Evolutionary conservation across 2,329 filamentous ascomycete genomes (phyloP).

Genomic region (Aspergillus fructus): DNA sequence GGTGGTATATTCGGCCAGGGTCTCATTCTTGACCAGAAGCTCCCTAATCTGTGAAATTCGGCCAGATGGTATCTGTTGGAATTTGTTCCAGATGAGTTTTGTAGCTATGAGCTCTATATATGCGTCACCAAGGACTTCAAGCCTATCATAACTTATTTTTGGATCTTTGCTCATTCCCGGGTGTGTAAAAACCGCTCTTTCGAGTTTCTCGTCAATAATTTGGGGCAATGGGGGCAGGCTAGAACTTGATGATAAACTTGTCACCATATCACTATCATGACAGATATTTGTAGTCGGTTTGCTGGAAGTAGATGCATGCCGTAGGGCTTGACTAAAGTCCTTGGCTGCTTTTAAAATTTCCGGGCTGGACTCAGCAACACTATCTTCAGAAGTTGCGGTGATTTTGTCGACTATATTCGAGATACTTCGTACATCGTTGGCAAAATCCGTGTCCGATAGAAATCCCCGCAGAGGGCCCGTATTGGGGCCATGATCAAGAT

Average conservation of each 20-base stretch:
- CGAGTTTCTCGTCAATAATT: conserved; percentile 60
- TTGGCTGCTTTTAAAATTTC: neutral
- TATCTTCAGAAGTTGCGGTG: neutral
- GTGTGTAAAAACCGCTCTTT: conserved; percentile 67
- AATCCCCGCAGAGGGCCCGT: neutral
- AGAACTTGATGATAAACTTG: neutral
- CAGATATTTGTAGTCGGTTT: neutral
- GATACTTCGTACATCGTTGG: neutral
- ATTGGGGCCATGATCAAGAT: neutral
- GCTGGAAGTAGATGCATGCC: neutral
- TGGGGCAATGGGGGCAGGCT: conserved; percentile 50
- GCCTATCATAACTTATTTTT: conserved; percentile 66
- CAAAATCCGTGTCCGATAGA: neutral
- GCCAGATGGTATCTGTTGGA: conserved; percentile 64
- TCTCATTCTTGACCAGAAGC: conserved; percentile 75
- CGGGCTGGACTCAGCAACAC: neutral
- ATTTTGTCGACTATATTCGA: neutral
- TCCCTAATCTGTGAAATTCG: conserved; percentile 75
- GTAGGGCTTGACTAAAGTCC: conserved; percentile 1
- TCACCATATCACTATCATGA: neutral
- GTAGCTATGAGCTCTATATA: conserved; percentile 78
- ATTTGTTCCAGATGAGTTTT: conserved; percentile 71
- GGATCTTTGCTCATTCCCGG: conserved; percentile 44
- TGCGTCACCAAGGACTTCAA: conserved; percentile 88
- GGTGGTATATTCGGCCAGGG: conserved; percentile 66